phyloP scores from a whole-genome alignment of 2,329 filamentous ascomycete species.

The Chaetomium olivaceum region DNA sequence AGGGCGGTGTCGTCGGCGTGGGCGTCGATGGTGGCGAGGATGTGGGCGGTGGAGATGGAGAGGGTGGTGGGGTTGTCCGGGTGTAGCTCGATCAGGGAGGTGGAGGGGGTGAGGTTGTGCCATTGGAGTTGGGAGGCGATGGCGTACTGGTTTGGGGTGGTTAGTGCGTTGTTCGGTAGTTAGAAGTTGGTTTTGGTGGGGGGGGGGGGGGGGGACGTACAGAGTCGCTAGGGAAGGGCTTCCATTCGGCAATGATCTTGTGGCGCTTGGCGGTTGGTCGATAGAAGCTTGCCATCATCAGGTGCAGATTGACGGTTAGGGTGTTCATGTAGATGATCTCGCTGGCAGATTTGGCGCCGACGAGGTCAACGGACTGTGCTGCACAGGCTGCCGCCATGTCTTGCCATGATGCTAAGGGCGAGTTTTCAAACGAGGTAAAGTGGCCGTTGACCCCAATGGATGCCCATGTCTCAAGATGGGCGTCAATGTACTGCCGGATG shows the following conservation, averaged over 20 bases:
- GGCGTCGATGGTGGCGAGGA: conserved; percentile 71
- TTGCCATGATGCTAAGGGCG: conserved; percentile 70
- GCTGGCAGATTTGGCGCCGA: conserved; percentile 64
- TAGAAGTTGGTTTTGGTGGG: too few relatives aligned
- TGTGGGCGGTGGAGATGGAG: conserved; percentile 67
- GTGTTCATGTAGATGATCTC: conserved; percentile 91
- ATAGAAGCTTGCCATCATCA: conserved; percentile 85
- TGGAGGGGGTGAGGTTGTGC: conserved; percentile 65
- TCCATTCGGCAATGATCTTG: conserved; percentile 87
- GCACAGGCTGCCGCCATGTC: conserved; percentile 76
- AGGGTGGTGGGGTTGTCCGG: conserved; percentile 59
- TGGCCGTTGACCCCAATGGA: conserved; percentile 83
- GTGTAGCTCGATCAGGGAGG: conserved; percentile 73
- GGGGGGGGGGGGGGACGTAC: conserved; percentile 41
- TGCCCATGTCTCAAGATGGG: conserved; percentile 80
- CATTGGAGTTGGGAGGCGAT: conserved; percentile 77
- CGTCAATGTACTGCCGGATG: conserved; percentile 64
- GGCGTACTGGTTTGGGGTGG: conserved; percentile 60
- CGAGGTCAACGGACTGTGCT: conserved; percentile 67
- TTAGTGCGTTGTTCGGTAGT: neutral
- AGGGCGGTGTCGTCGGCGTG: conserved; percentile 73
- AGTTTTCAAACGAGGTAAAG: conserved; percentile 68
- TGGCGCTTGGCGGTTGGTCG: conserved; percentile 62
- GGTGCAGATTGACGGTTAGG: conserved; percentile 76
- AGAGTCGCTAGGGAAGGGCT: conserved; percentile 87